Base-by-base conservation (phyloP, 2,329 filamentous ascomycete species). In the Helotiales sp. region DNA sequence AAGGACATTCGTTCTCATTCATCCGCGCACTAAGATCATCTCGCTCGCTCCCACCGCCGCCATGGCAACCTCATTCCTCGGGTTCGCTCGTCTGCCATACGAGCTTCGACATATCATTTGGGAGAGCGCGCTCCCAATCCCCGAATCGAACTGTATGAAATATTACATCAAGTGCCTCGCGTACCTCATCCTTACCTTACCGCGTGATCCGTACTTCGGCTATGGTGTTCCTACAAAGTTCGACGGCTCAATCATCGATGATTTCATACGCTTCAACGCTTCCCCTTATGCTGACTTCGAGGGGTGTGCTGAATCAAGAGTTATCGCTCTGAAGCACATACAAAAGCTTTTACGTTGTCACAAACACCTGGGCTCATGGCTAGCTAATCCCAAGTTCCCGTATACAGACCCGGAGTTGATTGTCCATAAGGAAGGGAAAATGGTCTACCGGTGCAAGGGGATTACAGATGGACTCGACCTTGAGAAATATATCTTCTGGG, bases 291-390 rank as follows among this genome's bases (percentile, higher is more conserved):
- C 63, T 30, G 47, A 13, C n/a, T 34, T 61, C 7, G 11, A 1
- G 6, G 57, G 22, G 1, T 65, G 63, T 54, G 2, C 30, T 20
- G 63, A 65, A 13, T 60, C 55, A 13, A 34, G 28, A 45, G 22
- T 32, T 7, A 32, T 65, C 15, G 63, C 63, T 13, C 24, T 65
- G 3, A 65, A 65, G 63, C 55, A 65, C 20, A 5, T 61, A 1
- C 5, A 17, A 1, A 47, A 26, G 5, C 17, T 47, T 20, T 37
- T 65, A 7, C 1, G 3, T 13, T 7, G 34, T 6, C 20, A 45
- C 2, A 54, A 30, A 26, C 17, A 54, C 1, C 13, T 54, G 24
- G n/a, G 45, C 13, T 13, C n/a, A n/a, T 60, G 63, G 57, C n/a
- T 65, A 1, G 15, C 24, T 7, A 40, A 64, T 11, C 61, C 24